Percentiles rank a stretch among this genome's conserved stretches.
Evolutionary conservation across 2,329 filamentous ascomycete species (phyloP).

Genomic region (Apiospora phragmitis): DNA sequence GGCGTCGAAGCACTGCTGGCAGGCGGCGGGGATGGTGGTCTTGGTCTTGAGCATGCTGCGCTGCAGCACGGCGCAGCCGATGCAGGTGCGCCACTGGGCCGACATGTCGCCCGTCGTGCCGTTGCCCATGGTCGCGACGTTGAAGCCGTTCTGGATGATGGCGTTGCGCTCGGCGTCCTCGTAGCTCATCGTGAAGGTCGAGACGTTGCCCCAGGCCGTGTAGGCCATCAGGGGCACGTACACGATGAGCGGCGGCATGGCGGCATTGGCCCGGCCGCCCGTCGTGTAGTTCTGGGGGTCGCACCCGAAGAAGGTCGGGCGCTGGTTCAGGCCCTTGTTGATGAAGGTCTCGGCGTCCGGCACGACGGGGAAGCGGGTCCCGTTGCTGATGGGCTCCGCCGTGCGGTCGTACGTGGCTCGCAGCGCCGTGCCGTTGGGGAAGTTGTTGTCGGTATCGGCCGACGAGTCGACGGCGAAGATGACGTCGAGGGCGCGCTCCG

Average conservation of each 20-base stretch:
- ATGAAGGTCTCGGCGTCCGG: conserved; percentile 78
- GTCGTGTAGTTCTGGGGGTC: conserved; percentile 58
- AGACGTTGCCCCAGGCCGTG: conserved; percentile 72
- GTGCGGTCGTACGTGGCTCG: conserved; percentile 74
- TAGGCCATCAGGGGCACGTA: conserved; percentile 90
- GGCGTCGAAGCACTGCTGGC: conserved; percentile 70
- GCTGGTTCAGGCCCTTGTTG: conserved; percentile 72
- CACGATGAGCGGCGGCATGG: conserved; percentile 66
- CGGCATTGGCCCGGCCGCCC: conserved; percentile 25
- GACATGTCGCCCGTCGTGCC: conserved; percentile 77
- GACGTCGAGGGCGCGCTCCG: conserved; percentile 70
- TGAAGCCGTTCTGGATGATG: conserved; percentile 85
- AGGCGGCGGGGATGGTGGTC: conserved; percentile 68
- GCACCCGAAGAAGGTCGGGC: conserved; percentile 81
- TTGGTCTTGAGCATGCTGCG: conserved; percentile 73
- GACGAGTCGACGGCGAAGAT: conserved; percentile 81
- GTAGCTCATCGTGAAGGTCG: conserved; percentile 72
- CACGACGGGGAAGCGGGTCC: conserved; percentile 69
- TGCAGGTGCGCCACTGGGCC: conserved; percentile 76
- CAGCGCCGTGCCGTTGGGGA: conserved; percentile 77
- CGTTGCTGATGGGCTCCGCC: conserved; percentile 56
- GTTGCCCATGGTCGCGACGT: conserved; percentile 82
- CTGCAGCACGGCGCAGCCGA: conserved; percentile 82
- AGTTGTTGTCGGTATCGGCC: conserved; percentile 67
- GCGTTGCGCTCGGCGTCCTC: conserved; percentile 66